Percentiles rank a stretch among this genome's conserved stretches.
phyloP scores from a whole-genome alignment of 1,139 yeast genomes.

The Yarrowia galli region DNA sequence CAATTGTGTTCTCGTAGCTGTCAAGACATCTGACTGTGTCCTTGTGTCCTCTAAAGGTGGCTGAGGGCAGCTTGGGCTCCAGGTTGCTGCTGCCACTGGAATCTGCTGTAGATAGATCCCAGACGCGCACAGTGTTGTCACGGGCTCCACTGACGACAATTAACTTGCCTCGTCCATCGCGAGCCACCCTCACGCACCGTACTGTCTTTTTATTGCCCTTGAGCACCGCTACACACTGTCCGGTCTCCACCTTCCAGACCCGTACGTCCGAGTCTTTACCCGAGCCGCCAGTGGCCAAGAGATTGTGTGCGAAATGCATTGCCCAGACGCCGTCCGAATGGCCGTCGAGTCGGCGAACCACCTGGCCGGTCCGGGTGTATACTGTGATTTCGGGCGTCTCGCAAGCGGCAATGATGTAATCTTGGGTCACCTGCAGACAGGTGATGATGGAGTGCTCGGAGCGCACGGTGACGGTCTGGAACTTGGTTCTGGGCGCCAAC shows the following conservation, averaged over 20 bases:
- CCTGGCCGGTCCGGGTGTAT: conserved; percentile 7
- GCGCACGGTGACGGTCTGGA: conserved; percentile 28
- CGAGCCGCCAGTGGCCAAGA: conserved; percentile 27
- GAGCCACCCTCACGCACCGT: conserved; percentile 18
- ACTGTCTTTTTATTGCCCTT: conserved; percentile 33
- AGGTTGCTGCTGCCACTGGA: conserved; percentile 24
- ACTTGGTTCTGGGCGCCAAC: conserved; percentile 26
- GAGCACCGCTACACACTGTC: conserved; percentile 32
- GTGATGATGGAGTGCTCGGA: conserved; percentile 34
- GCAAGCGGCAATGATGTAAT: conserved; percentile 31
- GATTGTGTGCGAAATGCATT: conserved; percentile 21
- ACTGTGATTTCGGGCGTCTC: conserved; percentile 23
- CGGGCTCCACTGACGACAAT: conserved; percentile 23
- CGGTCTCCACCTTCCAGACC: conserved; percentile 25
- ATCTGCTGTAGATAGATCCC: conserved; percentile 25
- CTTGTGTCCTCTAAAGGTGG: conserved; percentile 16
- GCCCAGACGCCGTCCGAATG: conserved; percentile 36
- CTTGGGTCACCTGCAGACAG: conserved; percentile 35
- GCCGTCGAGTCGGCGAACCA: conserved; percentile 9
- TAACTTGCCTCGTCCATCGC: conserved; percentile 24
- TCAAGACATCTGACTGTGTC: conserved; percentile 27
- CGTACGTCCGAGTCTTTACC: conserved; percentile 28
- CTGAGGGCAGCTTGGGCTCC: conserved; percentile 12
- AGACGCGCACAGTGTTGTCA: conserved; percentile 24
- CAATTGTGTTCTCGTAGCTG: conserved; percentile 49